A percentile compares a stretch with the other conserved stretches of the same genome.
Conservation (phyloP, 2,329 filamentous ascomycete species). For the Cladosporium sp. region DNA sequence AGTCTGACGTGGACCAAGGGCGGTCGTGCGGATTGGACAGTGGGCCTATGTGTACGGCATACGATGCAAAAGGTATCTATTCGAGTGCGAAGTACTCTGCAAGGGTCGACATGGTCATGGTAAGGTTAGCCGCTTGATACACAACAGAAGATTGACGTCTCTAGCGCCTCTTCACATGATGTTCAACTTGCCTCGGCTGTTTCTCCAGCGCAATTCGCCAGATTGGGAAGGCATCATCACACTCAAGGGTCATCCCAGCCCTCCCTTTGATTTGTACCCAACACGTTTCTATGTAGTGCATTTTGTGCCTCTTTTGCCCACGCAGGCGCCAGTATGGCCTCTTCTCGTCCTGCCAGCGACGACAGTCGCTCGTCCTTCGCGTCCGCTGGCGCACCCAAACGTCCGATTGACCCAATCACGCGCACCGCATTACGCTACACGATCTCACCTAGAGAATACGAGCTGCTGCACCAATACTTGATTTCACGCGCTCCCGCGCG, state of each 20-base stretch:
- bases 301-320: neutral
- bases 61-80: too few relatives aligned
- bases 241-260: neutral
- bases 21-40: too few relatives aligned
- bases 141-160: too few relatives aligned
- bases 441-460: slow-evolving; percentile 78
- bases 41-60: too few relatives aligned
- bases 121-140: too few relatives aligned
- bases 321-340: neutral
- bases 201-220: neutral
- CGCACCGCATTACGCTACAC: slow-evolving; percentile 85
- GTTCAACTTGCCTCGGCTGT: neutral
- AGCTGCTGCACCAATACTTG: slow-evolving; percentile 75
- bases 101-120: too few relatives aligned
- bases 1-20: too few relatives aligned
- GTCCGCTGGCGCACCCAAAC: slow-evolving; percentile 19
- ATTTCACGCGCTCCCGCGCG: slow-evolving; percentile 63
- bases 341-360: slow-evolving; percentile 2
- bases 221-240: slow-evolving; percentile 3
- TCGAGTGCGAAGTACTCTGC: too few relatives aligned
- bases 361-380: slow-evolving; percentile 12
- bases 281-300: neutral
- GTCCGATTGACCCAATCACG: slow-evolving; percentile 62
- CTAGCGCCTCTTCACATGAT: neutral
- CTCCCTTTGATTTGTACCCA: neutral